Evolutionary conservation across 495 filamentous ascomycete species (phyloP), one percentile per base, ranked within the genome.

Genomic region (Tuber indicum): DNA sequence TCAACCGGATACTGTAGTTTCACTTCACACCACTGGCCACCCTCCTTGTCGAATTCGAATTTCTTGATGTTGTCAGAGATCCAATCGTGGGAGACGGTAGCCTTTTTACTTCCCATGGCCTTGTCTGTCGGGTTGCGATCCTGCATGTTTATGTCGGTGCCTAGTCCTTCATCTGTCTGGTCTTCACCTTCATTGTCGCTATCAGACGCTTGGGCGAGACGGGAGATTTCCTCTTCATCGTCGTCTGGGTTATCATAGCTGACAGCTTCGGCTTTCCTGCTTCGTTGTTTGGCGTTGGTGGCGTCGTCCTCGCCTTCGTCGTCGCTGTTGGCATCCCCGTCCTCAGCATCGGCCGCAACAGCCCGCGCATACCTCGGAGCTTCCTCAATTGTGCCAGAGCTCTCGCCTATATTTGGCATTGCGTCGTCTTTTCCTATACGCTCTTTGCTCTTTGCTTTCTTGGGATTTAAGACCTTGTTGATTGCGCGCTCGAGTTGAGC

Each of bases 241-340:
- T 97, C 95, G 81, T 98, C 95, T 45, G 94, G 94, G 10, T 89
- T 94, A 52, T 92, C 96, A 83, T 98, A 99, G 19, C 92, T 93
- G 12, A 94, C 89, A 47, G 91, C 92, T 85, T 97, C 92, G 70
- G 86, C 85, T 71, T 91, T 89, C 84, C 96, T 94, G 23, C 90
- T 88, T 74, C 87, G 88, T 80, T 91, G 88, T 84, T 93, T 92
- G 75, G 90, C 89, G 74, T 90, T 89, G 46, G 96, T 97, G 71
- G 94, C 94, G 84, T 98, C 95, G 76, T 92, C 58, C 4, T 66
- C 58, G 19, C 89, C 92, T 71, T 92, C 93, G 69, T 93, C 92
- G 70, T 91, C 89, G 74, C 91, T 89, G 70, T 93, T 91, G 74
- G 91, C 91, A 44, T 89, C 91, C 39, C 89, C 89, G 44, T 90